Percentiles rank a stretch among this genome's conserved stretches.
phyloP scores from a whole-genome alignment of 768 basidiomycete species.

The Lyophyllum shimeji region DNA sequence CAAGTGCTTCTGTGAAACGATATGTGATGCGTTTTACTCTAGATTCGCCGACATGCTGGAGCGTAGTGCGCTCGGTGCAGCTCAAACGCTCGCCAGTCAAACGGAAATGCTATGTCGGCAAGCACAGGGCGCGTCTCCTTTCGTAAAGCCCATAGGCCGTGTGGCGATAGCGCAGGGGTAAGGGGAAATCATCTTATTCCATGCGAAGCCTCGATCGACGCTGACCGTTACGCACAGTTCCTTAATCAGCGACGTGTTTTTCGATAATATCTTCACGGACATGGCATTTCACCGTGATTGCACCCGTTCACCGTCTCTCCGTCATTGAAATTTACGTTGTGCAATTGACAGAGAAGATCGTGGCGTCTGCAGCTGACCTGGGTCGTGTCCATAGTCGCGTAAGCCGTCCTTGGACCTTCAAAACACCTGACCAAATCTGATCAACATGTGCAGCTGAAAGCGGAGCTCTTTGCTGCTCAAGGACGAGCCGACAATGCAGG shows the following conservation, averaged over 20 bases:
- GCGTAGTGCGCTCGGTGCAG: slow-evolving; percentile 35
- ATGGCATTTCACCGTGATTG: slow-evolving; percentile 39
- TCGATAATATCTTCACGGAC: slow-evolving; percentile 44
- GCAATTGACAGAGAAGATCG: slow-evolving; percentile 35
- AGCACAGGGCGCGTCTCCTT: slow-evolving; percentile 34
- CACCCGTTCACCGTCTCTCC: not conserved
- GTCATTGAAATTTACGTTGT: not conserved
- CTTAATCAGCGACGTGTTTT: slow-evolving; percentile 38
- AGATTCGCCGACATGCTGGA: slow-evolving; percentile 43
- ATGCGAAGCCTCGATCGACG: not conserved
- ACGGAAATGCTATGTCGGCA: slow-evolving; percentile 36
- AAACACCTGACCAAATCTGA: not conserved
- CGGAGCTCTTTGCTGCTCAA: slow-evolving; percentile 29
- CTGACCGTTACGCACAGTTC: slow-evolving; percentile 23
- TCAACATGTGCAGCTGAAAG: slow-evolving; percentile 26
- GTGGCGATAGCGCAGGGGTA: slow-evolving; percentile 41
- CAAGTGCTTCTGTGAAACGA: not conserved
- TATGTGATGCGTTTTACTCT: not conserved
- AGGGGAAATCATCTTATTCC: not conserved
- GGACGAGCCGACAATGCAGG: slow-evolving; percentile 29
- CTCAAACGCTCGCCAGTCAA: slow-evolving; percentile 34
- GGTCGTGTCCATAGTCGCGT: slow-evolving; percentile 34
- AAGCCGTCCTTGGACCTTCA: slow-evolving; percentile 5
- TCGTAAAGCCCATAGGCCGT: slow-evolving; percentile 36
- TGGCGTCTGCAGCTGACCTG: slow-evolving; percentile 34